Evolutionary conservation across 768 basidiomycete genomes (phyloP), one percentile per base, ranked within the genome.

Genomic region (Rhizopogon vesiculosus): DNA sequence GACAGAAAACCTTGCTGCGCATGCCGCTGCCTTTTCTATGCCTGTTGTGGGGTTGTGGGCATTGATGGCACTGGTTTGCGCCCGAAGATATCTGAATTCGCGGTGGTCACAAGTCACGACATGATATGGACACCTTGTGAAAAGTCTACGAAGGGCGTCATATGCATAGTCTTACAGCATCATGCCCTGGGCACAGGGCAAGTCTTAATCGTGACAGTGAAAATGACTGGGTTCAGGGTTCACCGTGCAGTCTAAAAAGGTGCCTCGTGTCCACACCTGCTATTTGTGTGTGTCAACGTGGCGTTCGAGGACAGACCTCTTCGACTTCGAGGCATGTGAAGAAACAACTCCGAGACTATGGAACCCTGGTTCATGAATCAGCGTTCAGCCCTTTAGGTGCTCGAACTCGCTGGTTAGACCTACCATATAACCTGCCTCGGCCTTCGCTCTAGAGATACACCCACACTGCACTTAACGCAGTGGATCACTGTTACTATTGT

Each of bases 121-220:
- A 51, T 51, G 42, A 16, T 12, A 51, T 35, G 18, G 15, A 45
- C 19, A 35, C 29, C 43, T 33, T 49, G 45, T 56, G 55, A 57
- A 57, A 29, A 54, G 19, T 57, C 13, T 45, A 16, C 18, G n/a
- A 22, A n/a, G 12, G 35, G 35, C 35, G 10, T 10, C 13, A 38
- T 33, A 33, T 33, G 31, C 31, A 33, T 33, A 5, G 5, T 19
- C 2, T 22, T 49, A 49, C 33, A 41, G 45, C 45, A 48, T 58
- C 41, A 35, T 42, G 54, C 65, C 70, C 69, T 59, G 70, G 69
- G 69, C 57, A 60, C 22, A 69, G 70, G 70, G 69, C 56, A 59
- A 54, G 42, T 44, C 16, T 28, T 51, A 25, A 53, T 25, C 41
- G 51, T 49, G 51, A 57, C 51, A 29, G 53, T 56, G 54, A 60